Conservation (phyloP, 2,329 filamentous ascomycete species). For the Orbilia blumenaviensis region DNA sequence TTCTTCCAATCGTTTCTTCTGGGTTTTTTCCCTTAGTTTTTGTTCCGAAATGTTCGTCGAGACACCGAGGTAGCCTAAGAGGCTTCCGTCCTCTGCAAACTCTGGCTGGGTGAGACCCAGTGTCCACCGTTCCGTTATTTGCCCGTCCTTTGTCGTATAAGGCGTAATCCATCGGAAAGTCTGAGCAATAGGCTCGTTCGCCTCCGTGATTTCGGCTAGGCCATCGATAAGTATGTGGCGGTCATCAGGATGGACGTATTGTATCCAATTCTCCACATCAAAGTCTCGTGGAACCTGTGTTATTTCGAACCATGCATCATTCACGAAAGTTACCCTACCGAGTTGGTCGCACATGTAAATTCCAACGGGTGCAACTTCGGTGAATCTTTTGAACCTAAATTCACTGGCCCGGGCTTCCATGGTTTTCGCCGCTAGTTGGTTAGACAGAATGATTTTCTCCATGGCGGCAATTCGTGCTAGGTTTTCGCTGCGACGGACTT, state of each 20-base stretch:
- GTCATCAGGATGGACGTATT: constrained; percentile 35
- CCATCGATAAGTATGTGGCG: not conserved
- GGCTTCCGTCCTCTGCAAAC: constrained; percentile 69
- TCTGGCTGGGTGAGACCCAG: constrained; percentile 80
- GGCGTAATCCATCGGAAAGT: constrained; percentile 31
- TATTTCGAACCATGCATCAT: constrained; percentile 74
- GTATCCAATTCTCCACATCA: constrained; percentile 29
- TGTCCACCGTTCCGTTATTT: constrained; percentile 75
- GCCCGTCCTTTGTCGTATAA: constrained; percentile 31
- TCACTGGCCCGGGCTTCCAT: constrained; percentile 69
- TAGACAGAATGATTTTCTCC: constrained; percentile 78
- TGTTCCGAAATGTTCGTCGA: constrained; percentile 87
- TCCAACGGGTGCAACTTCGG: constrained; percentile 79
- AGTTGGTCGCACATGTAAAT: constrained; percentile 81
- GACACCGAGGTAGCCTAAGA: constrained; percentile 80
- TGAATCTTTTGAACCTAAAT: constrained; percentile 82
- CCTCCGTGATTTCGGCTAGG: constrained; percentile 2
- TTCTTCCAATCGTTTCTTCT: constrained; percentile 78
- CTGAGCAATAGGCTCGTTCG: not conserved
- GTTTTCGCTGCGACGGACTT: constrained; percentile 77
- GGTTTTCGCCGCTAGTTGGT: constrained; percentile 73
- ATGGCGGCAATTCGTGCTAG: constrained; percentile 78
- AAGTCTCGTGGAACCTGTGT: constrained; percentile 29
- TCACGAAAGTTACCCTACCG: constrained; percentile 79
- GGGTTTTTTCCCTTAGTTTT: constrained; percentile 83